These are phyloP conservation scores for Venustampulla echinocandica DNA, from an alignment of 495 filamentous ascomycete genomes.

Conservation along the genomic window DNA sequence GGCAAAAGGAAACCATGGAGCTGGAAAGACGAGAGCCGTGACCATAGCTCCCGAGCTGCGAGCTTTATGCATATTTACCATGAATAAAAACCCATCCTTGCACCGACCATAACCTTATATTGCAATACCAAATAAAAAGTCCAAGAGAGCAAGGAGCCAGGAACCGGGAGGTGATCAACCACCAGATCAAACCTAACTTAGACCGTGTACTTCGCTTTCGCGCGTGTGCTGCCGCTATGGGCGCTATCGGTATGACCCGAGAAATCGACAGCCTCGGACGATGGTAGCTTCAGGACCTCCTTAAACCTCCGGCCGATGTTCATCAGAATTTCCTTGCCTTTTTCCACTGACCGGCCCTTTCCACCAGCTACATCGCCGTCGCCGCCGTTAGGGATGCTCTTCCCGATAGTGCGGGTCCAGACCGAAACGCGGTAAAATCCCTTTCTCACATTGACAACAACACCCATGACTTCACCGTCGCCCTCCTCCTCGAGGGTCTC, in stretches of 20 bases:
- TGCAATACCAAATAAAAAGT: too few species aligned
- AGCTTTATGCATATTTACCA: too few species aligned
- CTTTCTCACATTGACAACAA: constrained; percentile 97
- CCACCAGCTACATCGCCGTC: constrained; percentile 57
- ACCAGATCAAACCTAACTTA: too few species aligned
- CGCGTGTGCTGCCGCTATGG: constrained; percentile 83
- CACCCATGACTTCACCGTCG: constrained; percentile 96
- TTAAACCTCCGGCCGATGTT: constrained; percentile 85
- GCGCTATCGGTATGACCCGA: constrained; percentile 92
- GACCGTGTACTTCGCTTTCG: constrained; percentile 86
- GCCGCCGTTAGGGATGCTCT: constrained; percentile 65
- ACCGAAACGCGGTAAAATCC: constrained; percentile 91
- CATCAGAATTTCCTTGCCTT: constrained; percentile 74
- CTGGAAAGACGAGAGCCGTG: too few species aligned
- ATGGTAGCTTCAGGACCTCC: constrained; percentile 68
- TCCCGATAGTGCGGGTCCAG: constrained; percentile 89
- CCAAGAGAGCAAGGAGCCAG: too few species aligned
- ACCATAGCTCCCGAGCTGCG: too few species aligned
- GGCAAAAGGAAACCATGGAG: too few species aligned
- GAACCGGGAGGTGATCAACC: too few species aligned
- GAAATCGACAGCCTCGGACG: constrained; percentile 78
- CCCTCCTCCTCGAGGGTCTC: constrained; percentile 94
- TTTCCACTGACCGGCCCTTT: constrained; percentile 62
- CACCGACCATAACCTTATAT: too few species aligned
- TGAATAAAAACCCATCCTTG: too few species aligned